Conservation (phyloP, 371 early-diverging fungal species). For the Rhizopus microsporus region DNA sequence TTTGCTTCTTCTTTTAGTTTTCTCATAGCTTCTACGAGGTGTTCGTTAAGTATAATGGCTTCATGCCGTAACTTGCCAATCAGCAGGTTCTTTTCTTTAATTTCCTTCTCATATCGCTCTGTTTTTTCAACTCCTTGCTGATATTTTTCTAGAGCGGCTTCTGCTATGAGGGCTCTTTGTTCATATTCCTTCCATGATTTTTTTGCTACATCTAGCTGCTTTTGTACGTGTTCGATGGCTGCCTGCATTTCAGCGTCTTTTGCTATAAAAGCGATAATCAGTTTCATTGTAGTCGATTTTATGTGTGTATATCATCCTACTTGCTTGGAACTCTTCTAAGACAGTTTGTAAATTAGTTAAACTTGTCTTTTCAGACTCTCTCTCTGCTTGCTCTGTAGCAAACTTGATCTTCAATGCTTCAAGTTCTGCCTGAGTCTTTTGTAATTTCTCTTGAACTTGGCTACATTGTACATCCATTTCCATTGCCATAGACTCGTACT, state of each 20-base stretch:
- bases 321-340: slow-evolving; percentile 84
- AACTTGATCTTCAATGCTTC: slow-evolving; percentile 32
- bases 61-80: slow-evolving; percentile 84
- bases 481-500: slow-evolving; percentile 63
- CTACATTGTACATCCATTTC: slow-evolving; percentile 57
- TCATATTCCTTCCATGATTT: slow-evolving; percentile 61
- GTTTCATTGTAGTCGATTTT: not conserved
- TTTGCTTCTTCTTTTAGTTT: slow-evolving; percentile 76
- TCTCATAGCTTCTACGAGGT: slow-evolving; percentile 84
- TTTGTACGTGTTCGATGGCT: slow-evolving; percentile 70
- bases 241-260: slow-evolving; percentile 78
- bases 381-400: slow-evolving; percentile 33
- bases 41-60: slow-evolving; percentile 82
- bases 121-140: slow-evolving; percentile 62
- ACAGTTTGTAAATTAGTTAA: slow-evolving; percentile 82
- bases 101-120: slow-evolving; percentile 68
- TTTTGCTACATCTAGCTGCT: slow-evolving; percentile 55
- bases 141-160: slow-evolving; percentile 58
- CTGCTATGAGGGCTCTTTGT: slow-evolving; percentile 60
- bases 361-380: slow-evolving; percentile 69
- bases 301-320: slow-evolving; percentile 32
- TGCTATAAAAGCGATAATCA: slow-evolving; percentile 24
- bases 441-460: slow-evolving; percentile 49
- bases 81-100: slow-evolving; percentile 71
- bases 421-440: slow-evolving; percentile 40